These are phyloP conservation scores for Termitomyces sp. DNA, from an alignment of 768 basidiomycete species.

Conservation along the genomic window DNA sequence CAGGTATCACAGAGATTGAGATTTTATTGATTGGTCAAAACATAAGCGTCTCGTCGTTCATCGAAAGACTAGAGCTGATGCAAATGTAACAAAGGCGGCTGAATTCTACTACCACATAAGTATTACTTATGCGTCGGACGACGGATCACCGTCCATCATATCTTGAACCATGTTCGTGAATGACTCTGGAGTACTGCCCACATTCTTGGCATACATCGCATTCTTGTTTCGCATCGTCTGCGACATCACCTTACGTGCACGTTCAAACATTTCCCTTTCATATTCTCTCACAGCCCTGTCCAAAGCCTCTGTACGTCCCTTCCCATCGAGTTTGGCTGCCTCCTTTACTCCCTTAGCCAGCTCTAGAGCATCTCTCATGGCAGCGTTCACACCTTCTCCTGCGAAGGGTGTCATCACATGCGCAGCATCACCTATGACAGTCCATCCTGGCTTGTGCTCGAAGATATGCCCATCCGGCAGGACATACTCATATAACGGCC, in stretches of 20 bases:
- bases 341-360: slow-evolving; percentile 6
- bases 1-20: not conserved
- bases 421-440: slow-evolving; percentile 20
- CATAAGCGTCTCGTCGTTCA: not conserved
- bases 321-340: not conserved
- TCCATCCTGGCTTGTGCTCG: slow-evolving; percentile 10
- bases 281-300: slow-evolving; percentile 6
- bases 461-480: slow-evolving; percentile 11
- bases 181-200: slow-evolving; percentile 3
- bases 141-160: not conserved
- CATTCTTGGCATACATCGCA: slow-evolving; percentile 1
- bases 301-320: slow-evolving; percentile 1
- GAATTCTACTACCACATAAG: not conserved
- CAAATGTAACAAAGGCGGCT: not conserved
- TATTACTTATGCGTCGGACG: not conserved
- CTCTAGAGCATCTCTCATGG: slow-evolving; percentile 17
- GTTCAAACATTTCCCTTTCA: slow-evolving; percentile 10
- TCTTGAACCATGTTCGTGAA: not conserved
- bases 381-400: slow-evolving; percentile 19
- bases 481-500: slow-evolving; percentile 11
- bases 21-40: not conserved
- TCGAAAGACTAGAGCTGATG: not conserved
- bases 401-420: slow-evolving; percentile 21
- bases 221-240: slow-evolving; percentile 6
- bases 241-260: slow-evolving; percentile 5